These are phyloP conservation scores for Davidsoniella neocaledoniae DNA, from an alignment of 2,329 filamentous ascomycete genomes.

Conservation along the genomic window DNA sequence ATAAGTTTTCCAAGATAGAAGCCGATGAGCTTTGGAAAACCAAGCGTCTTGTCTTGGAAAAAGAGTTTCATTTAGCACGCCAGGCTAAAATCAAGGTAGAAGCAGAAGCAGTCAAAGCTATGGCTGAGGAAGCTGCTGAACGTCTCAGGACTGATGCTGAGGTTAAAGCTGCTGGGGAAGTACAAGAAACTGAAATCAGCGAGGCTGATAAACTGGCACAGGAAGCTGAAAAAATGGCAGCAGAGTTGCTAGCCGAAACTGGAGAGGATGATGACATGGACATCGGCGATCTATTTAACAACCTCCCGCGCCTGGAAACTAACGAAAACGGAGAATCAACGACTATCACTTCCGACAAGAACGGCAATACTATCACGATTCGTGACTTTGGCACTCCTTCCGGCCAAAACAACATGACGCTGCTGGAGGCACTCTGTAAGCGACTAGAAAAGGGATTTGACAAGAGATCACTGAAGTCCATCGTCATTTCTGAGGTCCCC, in stretches of 20 bases:
- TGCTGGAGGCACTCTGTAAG: constrained; percentile 76
- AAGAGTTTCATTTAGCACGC: constrained; percentile 37
- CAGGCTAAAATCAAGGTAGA: constrained; percentile 21
- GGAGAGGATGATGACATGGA: constrained; percentile 38
- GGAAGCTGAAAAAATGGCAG: constrained; percentile 41
- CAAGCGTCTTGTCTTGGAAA: constrained; percentile 42
- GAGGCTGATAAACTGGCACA: constrained; percentile 32
- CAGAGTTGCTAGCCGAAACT: constrained; percentile 37
- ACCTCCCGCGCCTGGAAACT: constrained; percentile 42
- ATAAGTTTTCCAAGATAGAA: constrained; percentile 31
- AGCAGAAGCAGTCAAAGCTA: neutral
- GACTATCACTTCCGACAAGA: constrained; percentile 34
- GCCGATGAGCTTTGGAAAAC: constrained; percentile 51
- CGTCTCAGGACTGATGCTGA: neutral
- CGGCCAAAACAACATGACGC: constrained; percentile 57
- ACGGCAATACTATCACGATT: constrained; percentile 29
- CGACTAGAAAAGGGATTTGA: constrained; percentile 47
- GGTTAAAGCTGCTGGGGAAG: neutral
- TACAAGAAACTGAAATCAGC: constrained; percentile 13
- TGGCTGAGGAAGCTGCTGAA: constrained; percentile 12
- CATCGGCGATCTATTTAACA: constrained; percentile 33
- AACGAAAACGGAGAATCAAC: constrained; percentile 41
- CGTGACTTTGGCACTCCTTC: constrained; percentile 73
- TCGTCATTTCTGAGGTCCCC: constrained; percentile 51
- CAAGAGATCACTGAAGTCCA: constrained; percentile 48